Conservation (phyloP, 805 yeast genomes). For the Maudiozyma serrabonitensis region DNA sequence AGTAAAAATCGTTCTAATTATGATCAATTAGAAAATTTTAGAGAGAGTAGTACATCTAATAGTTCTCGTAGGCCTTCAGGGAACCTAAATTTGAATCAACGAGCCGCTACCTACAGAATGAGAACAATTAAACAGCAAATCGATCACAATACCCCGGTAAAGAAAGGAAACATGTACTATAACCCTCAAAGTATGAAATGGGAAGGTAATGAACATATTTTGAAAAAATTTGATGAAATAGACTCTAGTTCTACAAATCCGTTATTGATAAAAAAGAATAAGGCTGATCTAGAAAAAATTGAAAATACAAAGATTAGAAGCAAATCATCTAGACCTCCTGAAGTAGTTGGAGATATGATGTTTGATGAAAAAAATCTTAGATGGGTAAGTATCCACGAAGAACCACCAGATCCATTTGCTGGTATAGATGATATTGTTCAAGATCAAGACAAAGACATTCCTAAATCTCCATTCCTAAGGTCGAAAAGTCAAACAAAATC, state of each 20-base stretch:
- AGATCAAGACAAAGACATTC: not conserved
- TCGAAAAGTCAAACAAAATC: conserved; percentile 16
- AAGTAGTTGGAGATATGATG: conserved; percentile 27
- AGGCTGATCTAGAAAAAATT: conserved; percentile 1
- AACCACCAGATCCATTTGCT: conserved; percentile 25
- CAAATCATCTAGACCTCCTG: conserved; percentile 8
- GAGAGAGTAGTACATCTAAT: conserved; percentile 5
- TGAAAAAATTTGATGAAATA: conserved; percentile 18
- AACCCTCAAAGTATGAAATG: conserved; percentile 24
- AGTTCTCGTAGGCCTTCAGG: conserved; percentile 1
- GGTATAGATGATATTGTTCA: conserved; percentile 17
- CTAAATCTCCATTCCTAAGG: conserved; percentile 14
- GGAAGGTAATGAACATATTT: conserved; percentile 24
- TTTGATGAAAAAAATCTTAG: conserved; percentile 27
- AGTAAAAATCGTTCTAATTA: conserved; percentile 12
- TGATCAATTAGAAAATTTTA: conserved; percentile 16
- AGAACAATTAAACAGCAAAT: conserved; percentile 28
- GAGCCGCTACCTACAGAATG: conserved; percentile 12
- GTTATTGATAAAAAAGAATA: conserved; percentile 12
- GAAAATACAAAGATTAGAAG: conserved; percentile 6
- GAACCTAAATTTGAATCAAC: not conserved
- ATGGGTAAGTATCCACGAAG: conserved; percentile 25
- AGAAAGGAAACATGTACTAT: conserved; percentile 24
- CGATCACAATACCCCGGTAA: conserved; percentile 26
- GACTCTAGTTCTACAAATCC: conserved; percentile 18